Evolutionary conservation across 2,329 filamentous ascomycete species (phyloP).

Genomic region (Fragosphaeria purpurea): DNA sequence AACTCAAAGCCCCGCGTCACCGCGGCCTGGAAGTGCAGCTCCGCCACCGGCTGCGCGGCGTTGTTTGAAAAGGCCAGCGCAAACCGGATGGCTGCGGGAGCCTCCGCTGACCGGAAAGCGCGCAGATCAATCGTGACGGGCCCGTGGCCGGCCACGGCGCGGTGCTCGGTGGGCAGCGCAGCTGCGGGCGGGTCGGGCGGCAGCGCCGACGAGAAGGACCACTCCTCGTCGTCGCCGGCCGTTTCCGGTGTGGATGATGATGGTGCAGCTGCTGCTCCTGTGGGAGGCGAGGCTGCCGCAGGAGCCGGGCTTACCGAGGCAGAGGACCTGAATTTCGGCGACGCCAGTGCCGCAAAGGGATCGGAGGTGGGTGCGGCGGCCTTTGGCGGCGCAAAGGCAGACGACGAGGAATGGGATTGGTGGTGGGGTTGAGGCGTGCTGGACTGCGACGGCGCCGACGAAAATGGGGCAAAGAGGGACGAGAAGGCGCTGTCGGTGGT

Average conservation of each 20-base stretch:
- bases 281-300: slow-evolving; percentile 16
- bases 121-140: slow-evolving; percentile 64
- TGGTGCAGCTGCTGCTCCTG: slow-evolving; percentile 15
- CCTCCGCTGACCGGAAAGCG: slow-evolving; percentile 47
- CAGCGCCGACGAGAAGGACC: slow-evolving; percentile 83
- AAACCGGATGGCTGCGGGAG: slow-evolving; percentile 54
- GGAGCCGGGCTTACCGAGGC: slow-evolving; percentile 22
- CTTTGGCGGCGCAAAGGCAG: slow-evolving; percentile 34
- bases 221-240: slow-evolving; percentile 71
- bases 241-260: no score
- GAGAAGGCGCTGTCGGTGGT: slow-evolving; percentile 29
- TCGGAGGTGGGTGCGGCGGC: slow-evolving; percentile 28
- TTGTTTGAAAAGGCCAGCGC: slow-evolving; percentile 78
- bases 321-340: slow-evolving; percentile 27
- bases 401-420: slow-evolving; percentile 36
- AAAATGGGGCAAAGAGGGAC: slow-evolving; percentile 39
- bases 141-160: slow-evolving; percentile 58
- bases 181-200: slow-evolving; percentile 42
- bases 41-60: slow-evolving; percentile 57
- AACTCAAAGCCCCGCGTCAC: slow-evolving; percentile 81
- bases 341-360: slow-evolving; percentile 42
- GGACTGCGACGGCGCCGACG: slow-evolving; percentile 37
- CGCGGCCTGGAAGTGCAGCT: slow-evolving; percentile 83
- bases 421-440: slow-evolving; percentile 41
- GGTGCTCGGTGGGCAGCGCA: slow-evolving; percentile 46